Evolutionary conservation across 1,139 yeast species (phyloP), one percentile per base, ranked within the genome.

Genomic region (Hyphopichia buzzinii): DNA sequence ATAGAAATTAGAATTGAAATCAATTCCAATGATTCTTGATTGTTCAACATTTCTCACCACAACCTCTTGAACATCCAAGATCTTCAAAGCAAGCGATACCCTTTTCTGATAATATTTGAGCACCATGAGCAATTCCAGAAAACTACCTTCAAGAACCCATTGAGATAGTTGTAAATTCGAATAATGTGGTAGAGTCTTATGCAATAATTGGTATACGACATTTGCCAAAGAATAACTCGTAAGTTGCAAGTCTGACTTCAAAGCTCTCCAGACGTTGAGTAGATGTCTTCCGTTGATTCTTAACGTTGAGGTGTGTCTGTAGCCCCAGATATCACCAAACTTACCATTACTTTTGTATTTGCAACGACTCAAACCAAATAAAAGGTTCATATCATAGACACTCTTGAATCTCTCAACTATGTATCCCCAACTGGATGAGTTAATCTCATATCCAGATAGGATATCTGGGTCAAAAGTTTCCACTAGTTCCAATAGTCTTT

Each of bases 391-490:
- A 3, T 75, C 77, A 47, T 68, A 69, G 1, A 56, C 59, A 0
- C 44, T 48, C 19, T 67, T 54, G 39, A 79, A 76, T 29, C 98
- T 59, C 40, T 86, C 95, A 27, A 86, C 70, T 0, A 90, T 39
- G 50, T 86, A 92, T 0, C 98, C 97, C 97, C 97, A 90, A 0
- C 97, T 87, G 1, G 75, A 51, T 2, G 82, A 65, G 49, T 88
- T 86, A 8, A 88, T 73, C 51, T 92, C 98, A 55, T 76, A 92
- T 0, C 97, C 97, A 0, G 88, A 72, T 6, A 94, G 54, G 27
- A 92, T 78, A 55, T 92, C 98, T 0, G 98, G 97, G 52, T 92
- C 97, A 37, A 79, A 70, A 3, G 64, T 47, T 19, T 79, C 72
- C 0, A 87, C 80, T n/a, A 84, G 42, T 2, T 71, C 65, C 0